A percentile compares a stretch with the other conserved stretches of the same genome.
Evolutionary conservation across 495 filamentous ascomycete species (phyloP).

Genomic region (Ascodesmis nigricans): DNA sequence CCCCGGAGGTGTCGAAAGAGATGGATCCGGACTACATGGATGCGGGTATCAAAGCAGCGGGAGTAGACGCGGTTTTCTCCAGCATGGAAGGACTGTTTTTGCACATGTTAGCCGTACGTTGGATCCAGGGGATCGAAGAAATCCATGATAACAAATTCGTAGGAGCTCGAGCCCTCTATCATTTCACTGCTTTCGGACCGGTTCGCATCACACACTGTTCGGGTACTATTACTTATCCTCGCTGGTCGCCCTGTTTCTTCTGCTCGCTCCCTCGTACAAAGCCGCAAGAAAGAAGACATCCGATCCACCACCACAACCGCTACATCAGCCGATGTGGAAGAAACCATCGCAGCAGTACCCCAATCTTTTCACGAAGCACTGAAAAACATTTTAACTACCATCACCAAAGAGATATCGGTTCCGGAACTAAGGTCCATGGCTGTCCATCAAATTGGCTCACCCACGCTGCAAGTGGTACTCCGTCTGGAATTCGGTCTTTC

Average conservation of each 20-base stretch:
- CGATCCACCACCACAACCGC: constrained; percentile 26
- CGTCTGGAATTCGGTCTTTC: constrained; percentile 40
- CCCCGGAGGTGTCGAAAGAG: constrained; percentile 53
- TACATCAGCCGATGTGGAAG: constrained; percentile 20
- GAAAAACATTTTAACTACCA: constrained; percentile 55
- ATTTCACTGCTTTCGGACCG: constrained; percentile 54
- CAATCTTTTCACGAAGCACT: constrained; percentile 51
- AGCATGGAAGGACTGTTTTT: constrained; percentile 76
- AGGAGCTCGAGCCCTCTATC: not conserved
- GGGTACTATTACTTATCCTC: constrained; percentile 64
- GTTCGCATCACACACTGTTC: constrained; percentile 77
- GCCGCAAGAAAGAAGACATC: constrained; percentile 74
- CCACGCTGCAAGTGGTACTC: constrained; percentile 65
- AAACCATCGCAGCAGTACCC: constrained; percentile 33
- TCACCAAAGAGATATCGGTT: constrained; percentile 24
- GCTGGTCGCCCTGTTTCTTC: constrained; percentile 43
- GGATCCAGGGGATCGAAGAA: not conserved
- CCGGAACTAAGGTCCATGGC: constrained; percentile 46
- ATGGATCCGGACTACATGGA: constrained; percentile 28
- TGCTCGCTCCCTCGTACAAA: constrained; percentile 49
- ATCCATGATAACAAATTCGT: not conserved
- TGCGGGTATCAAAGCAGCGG: constrained; percentile 23
- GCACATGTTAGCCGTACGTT: constrained; percentile 35
- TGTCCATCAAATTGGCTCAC: constrained; percentile 71
- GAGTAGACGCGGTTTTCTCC: constrained; percentile 23